Evolutionary conservation across 805 yeast genomes (phyloP).

Genomic region (Naumovozyma baii): DNA sequence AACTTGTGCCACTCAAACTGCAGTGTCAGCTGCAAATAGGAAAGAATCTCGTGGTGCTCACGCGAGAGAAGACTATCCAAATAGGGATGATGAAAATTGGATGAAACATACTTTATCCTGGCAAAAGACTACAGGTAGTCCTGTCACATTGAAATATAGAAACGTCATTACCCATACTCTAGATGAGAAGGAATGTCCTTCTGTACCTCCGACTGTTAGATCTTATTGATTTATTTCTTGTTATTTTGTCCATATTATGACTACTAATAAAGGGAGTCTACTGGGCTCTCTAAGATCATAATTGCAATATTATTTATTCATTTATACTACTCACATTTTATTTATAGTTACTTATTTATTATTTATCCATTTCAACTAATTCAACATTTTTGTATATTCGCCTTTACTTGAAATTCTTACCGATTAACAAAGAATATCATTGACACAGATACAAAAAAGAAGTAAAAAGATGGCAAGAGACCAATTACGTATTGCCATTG

Average conservation of each 20-base stretch:
- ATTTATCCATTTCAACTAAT: too few relatives aligned
- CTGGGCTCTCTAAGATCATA: too few relatives aligned
- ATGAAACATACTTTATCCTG: conserved; percentile 94
- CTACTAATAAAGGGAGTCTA: not conserved
- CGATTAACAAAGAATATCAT: too few relatives aligned
- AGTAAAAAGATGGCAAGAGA: not conserved
- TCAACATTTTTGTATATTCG: too few relatives aligned
- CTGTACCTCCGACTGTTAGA: conserved; percentile 96
- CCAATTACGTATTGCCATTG: conserved; percentile 48
- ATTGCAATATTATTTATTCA: not conserved
- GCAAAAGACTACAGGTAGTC: conserved; percentile 66
- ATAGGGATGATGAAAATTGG: conserved; percentile 94
- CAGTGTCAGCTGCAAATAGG: conserved; percentile 87
- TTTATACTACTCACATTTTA: not conserved
- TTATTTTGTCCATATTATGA: too few relatives aligned
- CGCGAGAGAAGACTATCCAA: conserved; percentile 95
- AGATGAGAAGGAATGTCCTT: conserved; percentile 85
- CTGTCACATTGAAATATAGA: conserved; percentile 74
- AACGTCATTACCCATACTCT: conserved; percentile 71
- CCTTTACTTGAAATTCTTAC: too few relatives aligned
- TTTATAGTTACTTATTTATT: too few relatives aligned
- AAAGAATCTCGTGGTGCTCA: conserved; percentile 98
- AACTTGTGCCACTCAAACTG: conserved; percentile 96
- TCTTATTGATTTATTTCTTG: conserved; percentile 67
- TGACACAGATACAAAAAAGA: too few relatives aligned